Evolutionary conservation across 352 stramenopile species (phyloP), one percentile per base, ranked within the genome.

Genomic region (Pythium volutum): DNA sequence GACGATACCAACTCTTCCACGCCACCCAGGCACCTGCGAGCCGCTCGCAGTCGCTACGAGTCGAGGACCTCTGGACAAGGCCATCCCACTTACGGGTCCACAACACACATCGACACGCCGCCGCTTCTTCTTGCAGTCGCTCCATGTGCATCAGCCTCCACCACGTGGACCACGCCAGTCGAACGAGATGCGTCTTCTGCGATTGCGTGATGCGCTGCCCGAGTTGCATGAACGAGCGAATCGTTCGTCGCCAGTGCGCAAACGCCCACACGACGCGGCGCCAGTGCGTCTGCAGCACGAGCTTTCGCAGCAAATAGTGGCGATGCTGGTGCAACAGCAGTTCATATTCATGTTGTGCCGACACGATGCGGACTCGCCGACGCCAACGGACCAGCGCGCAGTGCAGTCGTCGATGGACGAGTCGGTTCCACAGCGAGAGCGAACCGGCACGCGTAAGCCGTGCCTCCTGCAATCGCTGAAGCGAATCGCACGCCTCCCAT

Each of bases 1-100:
- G 48, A 39, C 58, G 48, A 39, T 42, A 42, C 58, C 58, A 65
- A 7, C 6, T n/a, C 58, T 53, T 54, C 58, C 58, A 65, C 31
- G 39, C 34, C 11, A 47, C 20, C 58, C 58, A 65, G 5, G 14
- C 34, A 10, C 20, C 26, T 4, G 51, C 49, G 4, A 65, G 38
- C 7, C 39, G 31, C 38, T 41, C 47, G 10, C 39, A 45, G 12
- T 42, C 22, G 27, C 14, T 3, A 12, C 46, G 49, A 23, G 14
- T 20, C 4, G 29, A 9, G n/a, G 16, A 11, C 2, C 49, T 27
- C 15, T 45, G 26, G 1, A 22, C 20, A 14, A 46, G 7, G 23
- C 41, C 15, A 14, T 54, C 50, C 2, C 36, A 22, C 53, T 39
- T 52, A 10, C 27, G 58, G 11, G 26, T 43, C 39, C 27, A 48